These are phyloP conservation scores for Leishmania tarentolae DNA, from an alignment of 208 protist genomes.

Conservation along the genomic window DNA sequence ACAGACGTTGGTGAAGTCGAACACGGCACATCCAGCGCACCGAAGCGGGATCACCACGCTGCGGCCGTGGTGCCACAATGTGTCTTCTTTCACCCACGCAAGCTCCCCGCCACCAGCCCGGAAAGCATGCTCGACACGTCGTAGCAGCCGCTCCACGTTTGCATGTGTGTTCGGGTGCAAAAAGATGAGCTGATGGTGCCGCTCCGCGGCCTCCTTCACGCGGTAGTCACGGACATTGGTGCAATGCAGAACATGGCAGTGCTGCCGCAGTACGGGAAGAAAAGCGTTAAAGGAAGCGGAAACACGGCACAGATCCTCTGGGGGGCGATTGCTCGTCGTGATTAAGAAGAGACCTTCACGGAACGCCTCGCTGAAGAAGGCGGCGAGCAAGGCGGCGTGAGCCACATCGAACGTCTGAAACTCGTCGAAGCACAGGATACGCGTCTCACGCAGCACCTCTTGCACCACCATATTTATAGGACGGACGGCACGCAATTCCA, in stretches of 20 bases:
- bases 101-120: not conserved
- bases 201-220: slow-evolving; percentile 30
- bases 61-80: slow-evolving; percentile 71
- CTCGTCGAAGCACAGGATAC: slow-evolving; percentile 93
- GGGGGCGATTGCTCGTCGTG: slow-evolving; percentile 87
- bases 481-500: slow-evolving; percentile 19
- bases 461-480: slow-evolving; percentile 80
- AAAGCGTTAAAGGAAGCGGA: slow-evolving; percentile 72
- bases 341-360: slow-evolving; percentile 73
- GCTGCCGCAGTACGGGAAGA: slow-evolving; percentile 51
- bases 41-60: slow-evolving; percentile 63
- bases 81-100: slow-evolving; percentile 52
- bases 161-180: slow-evolving; percentile 63
- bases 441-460: slow-evolving; percentile 69
- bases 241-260: slow-evolving; percentile 77
- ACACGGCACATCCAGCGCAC: slow-evolving; percentile 74
- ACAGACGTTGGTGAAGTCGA: slow-evolving; percentile 86
- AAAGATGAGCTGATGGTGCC: slow-evolving; percentile 57
- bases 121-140: slow-evolving; percentile 59
- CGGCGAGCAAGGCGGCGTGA: slow-evolving; percentile 76
- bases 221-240: slow-evolving; percentile 63
- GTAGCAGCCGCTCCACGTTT: slow-evolving; percentile 49
- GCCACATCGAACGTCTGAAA: slow-evolving; percentile 93
- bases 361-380: slow-evolving; percentile 84
- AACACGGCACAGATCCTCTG: slow-evolving; percentile 69